Percentiles rank a stretch among this genome's conserved stretches.
phyloP scores from a whole-genome alignment of 345 rosid species.

The Chamaenerion angustifolium region DNA sequence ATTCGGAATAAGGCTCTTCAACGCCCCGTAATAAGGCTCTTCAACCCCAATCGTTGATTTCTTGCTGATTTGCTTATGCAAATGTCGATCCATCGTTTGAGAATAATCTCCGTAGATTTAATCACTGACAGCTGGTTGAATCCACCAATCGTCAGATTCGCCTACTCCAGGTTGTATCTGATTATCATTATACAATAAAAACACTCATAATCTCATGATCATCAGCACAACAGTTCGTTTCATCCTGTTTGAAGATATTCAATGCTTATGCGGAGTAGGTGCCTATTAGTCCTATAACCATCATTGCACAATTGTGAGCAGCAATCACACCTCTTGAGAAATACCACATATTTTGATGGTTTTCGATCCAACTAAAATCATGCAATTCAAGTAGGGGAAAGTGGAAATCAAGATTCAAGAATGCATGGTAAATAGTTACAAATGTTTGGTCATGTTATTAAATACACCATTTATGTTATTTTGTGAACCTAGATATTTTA shows the following conservation, averaged over 20 bases:
- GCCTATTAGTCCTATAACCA: slow-evolving; percentile 87
- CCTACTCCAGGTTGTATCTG: slow-evolving; percentile 91
- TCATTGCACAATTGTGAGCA: slow-evolving; percentile 95
- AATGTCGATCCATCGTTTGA: slow-evolving; percentile 79
- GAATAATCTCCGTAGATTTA: slow-evolving; percentile 71
- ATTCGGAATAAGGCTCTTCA: too few species aligned
- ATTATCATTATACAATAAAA: too few species aligned
- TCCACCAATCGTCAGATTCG: slow-evolving; percentile 73
- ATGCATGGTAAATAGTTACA: too few species aligned
- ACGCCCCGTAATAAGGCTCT: too few species aligned
- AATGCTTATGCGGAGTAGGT: slow-evolving; percentile 69
- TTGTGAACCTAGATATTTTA: too few species aligned
- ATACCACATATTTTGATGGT: slow-evolving; percentile 87
- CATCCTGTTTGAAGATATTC: too few species aligned
- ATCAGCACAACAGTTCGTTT: too few species aligned
- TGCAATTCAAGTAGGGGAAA: background rate
- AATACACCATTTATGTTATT: too few species aligned
- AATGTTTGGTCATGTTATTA: too few species aligned
- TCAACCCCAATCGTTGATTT: slow-evolving; percentile 61
- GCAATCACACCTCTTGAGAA: slow-evolving; percentile 85
- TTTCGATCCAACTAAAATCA: slow-evolving; percentile 73
- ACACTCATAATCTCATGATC: background rate
- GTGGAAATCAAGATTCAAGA: too few species aligned
- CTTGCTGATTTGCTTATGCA: slow-evolving; percentile 65
- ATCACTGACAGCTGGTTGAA: slow-evolving; percentile 84